phyloP scores from a whole-genome alignment of 2,329 filamentous ascomycete genomes.

The Trichoderma sp. region DNA sequence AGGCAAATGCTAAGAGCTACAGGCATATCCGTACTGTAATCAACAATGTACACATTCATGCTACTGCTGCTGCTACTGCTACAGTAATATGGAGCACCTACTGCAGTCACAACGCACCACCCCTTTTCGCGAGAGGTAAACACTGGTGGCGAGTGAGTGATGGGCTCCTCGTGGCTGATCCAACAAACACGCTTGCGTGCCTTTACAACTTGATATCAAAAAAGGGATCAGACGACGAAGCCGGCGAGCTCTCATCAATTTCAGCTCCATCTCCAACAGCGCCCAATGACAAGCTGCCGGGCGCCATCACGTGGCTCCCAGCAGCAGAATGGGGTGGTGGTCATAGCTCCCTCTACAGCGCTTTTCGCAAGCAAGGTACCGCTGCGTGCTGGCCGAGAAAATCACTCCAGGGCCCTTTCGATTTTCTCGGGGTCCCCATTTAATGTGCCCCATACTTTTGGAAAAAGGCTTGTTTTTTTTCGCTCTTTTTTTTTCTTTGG shows the following conservation, averaged over 20 bases:
- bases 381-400: background rate
- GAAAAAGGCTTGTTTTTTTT: slow-evolving; percentile 7
- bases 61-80: background rate
- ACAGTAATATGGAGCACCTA: background rate
- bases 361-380: slow-evolving; percentile 11
- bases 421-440: background rate
- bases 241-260: background rate
- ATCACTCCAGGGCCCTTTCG: slow-evolving; percentile 1
- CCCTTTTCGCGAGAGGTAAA: slow-evolving; percentile 15
- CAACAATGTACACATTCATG: background rate
- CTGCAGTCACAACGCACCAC: slow-evolving; percentile 7
- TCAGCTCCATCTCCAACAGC: background rate
- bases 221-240: background rate
- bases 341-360: slow-evolving; percentile 21
- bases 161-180: background rate
- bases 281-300: slow-evolving; percentile 9
- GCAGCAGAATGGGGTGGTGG: background rate
- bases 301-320: slow-evolving; percentile 17
- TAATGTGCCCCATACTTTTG: background rate
- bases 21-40: background rate
- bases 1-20: background rate
- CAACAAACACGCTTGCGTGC: background rate
- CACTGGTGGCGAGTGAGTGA: background rate
- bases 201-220: background rate
- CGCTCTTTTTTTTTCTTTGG: background rate